Conservation (phyloP, 1,284 basidiomycete species). For the Pisolithus thermaeus region DNA sequence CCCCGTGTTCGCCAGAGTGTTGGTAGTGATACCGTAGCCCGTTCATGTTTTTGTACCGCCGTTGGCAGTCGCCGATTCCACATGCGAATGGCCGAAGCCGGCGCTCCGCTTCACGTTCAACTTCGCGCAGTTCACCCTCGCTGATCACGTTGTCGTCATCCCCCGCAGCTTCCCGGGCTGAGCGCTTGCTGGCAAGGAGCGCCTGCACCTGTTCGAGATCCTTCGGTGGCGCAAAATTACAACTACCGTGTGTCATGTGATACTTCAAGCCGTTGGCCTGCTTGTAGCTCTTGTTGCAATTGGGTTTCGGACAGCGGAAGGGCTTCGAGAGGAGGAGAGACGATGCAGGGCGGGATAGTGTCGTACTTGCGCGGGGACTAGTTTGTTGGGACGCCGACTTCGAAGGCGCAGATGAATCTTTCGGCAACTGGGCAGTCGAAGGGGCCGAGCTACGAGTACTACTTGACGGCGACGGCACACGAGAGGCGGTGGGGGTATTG, state of each 20-base stretch:
- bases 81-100: conserved; percentile 82
- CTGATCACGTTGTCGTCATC: conserved; percentile 42
- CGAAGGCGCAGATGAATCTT: conserved; percentile 10
- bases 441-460: conserved; percentile 16
- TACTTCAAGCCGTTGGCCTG: conserved; percentile 97
- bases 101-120: conserved; percentile 79
- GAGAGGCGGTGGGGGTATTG: conserved; percentile 38
- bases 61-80: conserved; percentile 84
- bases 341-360: conserved; percentile 45
- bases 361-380: conserved; percentile 38
- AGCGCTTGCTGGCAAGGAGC: conserved; percentile 56
- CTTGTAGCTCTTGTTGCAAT: conserved; percentile 99
- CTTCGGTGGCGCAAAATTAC: conserved; percentile 84
- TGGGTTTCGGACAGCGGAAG: conserved; percentile 93
- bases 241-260: conserved; percentile 93
- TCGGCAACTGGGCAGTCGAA: conserved; percentile 5
- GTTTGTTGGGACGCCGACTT: conserved; percentile 14
- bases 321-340: conserved; percentile 73
- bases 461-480: conserved; percentile 33
- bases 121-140: conserved; percentile 65
- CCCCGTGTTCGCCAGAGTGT: conserved; percentile 93
- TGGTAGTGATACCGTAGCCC: conserved; percentile 94
- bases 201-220: conserved; percentile 70
- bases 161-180: conserved; percentile 32
- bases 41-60: conserved; percentile 99